Evolutionary conservation across 2,329 filamentous ascomycete genomes (phyloP).

Genomic region (Sarocladium strictum): DNA sequence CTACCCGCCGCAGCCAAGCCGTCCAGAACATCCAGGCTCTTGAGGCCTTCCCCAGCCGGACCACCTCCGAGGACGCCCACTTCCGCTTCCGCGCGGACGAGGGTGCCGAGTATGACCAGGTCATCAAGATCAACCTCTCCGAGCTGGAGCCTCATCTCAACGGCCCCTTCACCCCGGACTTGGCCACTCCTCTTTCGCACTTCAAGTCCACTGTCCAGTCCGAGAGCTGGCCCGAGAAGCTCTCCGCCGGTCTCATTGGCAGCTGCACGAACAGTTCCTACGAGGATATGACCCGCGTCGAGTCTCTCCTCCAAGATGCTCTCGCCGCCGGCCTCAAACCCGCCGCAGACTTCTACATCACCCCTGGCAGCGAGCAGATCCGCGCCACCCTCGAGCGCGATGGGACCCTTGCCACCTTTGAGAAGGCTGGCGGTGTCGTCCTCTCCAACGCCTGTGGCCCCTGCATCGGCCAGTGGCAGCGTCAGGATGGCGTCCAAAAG

Average conservation of each 20-base stretch:
- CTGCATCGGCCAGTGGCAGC: conserved; percentile 93
- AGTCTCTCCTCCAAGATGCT: conserved; percentile 89
- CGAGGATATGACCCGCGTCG: conserved; percentile 95
- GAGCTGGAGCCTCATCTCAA: conserved; percentile 93
- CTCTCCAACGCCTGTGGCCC: conserved; percentile 93
- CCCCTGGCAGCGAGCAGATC: conserved; percentile 94
- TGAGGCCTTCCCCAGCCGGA: conserved; percentile 44
- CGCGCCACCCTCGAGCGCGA: conserved; percentile 89
- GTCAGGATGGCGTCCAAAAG: conserved; percentile 78
- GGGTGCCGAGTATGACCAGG: conserved; percentile 80
- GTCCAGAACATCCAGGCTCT: conserved; percentile 59
- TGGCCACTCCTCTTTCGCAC: conserved; percentile 84
- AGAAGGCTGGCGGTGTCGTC: conserved; percentile 78
- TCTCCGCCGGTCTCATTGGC: conserved; percentile 90
- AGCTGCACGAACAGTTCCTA: conserved; percentile 99
- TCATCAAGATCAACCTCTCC: conserved; percentile 86
- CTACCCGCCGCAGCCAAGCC: conserved; percentile 64
- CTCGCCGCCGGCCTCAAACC: conserved; percentile 84
- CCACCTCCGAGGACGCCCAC: conserved; percentile 37
- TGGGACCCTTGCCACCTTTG: conserved; percentile 78
- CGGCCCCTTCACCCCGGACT: conserved; percentile 91
- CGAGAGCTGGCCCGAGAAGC: conserved; percentile 84
- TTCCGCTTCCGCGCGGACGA: conserved; percentile 71
- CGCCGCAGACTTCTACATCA: conserved; percentile 89
- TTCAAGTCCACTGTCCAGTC: conserved; percentile 81